Conservation (phyloP, 495 filamentous ascomycete genomes). For the Neurospora sp. region DNA sequence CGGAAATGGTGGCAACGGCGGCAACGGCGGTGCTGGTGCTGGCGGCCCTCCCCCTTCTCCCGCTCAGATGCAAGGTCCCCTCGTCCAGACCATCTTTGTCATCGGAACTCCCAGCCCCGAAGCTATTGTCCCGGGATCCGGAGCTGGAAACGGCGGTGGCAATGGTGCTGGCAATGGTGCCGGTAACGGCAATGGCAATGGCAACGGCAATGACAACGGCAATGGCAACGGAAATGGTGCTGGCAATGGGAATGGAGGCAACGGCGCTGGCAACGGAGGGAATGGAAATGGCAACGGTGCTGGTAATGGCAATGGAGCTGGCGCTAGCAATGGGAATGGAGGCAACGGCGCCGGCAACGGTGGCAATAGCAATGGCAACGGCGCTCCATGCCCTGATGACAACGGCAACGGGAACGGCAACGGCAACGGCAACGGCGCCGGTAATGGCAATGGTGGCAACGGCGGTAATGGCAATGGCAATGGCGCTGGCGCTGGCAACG, state of each 20-base stretch:
- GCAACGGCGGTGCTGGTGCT: background rate
- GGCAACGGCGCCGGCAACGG: background rate
- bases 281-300: background rate
- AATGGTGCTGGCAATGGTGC: background rate
- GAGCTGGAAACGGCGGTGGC: background rate
- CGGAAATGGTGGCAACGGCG: background rate
- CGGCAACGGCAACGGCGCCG: background rate
- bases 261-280: background rate
- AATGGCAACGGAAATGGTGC: background rate
- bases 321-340: constrained; percentile 2
- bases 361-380: constrained; percentile 1
- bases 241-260: background rate
- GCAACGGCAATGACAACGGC: background rate
- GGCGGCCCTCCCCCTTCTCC: background rate
- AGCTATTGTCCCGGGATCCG: background rate
- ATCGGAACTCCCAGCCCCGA: background rate
- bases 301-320: background rate
- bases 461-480: background rate
- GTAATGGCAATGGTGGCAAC: too few relatives aligned
- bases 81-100: background rate
- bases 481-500: constrained; percentile 1
- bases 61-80: background rate
- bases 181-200: background rate
- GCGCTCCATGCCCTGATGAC: background rate
- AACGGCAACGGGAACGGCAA: background rate